Percentiles rank a stretch among this genome's conserved stretches.
phyloP scores from a whole-genome alignment of 306 rosid genomes.

The Hippophae tibetana region DNA sequence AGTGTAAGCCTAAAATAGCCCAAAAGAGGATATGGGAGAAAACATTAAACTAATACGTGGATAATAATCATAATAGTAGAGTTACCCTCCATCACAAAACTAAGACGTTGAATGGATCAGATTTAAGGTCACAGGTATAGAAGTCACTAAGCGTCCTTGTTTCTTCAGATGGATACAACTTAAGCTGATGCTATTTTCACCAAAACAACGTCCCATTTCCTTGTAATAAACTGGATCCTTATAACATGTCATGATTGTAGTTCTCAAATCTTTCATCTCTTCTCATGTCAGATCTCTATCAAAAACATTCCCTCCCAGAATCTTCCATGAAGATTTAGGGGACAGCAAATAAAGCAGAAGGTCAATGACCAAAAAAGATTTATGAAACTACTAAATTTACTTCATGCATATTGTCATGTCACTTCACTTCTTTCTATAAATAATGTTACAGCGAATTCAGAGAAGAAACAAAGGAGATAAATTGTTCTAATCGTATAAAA shows the following conservation, averaged over 20 bases:
- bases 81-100: constrained; percentile 8
- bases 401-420: too few relatives aligned
- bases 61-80: constrained; percentile 12
- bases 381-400: constrained; percentile 11
- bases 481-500: too few relatives aligned
- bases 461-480: too few relatives aligned
- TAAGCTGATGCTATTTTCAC: constrained; percentile 23
- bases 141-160: constrained; percentile 25
- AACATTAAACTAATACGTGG: constrained; percentile 6
- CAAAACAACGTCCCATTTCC: constrained; percentile 46
- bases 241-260: constrained; percentile 47
- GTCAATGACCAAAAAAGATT: constrained; percentile 39
- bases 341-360: constrained; percentile 49
- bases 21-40: constrained; percentile 16
- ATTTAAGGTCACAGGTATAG: constrained; percentile 15
- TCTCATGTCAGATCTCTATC: constrained; percentile 51
- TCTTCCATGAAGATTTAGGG: constrained; percentile 42
- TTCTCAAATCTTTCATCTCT: constrained; percentile 51
- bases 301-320: constrained; percentile 53
- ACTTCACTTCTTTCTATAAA: too few relatives aligned
- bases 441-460: too few relatives aligned
- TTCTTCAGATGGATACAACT: constrained; percentile 14
- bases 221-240: constrained; percentile 44
- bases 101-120: constrained; percentile 9
- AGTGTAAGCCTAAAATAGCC: constrained; percentile 73